Evolutionary conservation across 2,329 filamentous ascomycete genomes (phyloP), one percentile per base, ranked within the genome.

Genomic region (Macroventuria anomochaeta): DNA sequence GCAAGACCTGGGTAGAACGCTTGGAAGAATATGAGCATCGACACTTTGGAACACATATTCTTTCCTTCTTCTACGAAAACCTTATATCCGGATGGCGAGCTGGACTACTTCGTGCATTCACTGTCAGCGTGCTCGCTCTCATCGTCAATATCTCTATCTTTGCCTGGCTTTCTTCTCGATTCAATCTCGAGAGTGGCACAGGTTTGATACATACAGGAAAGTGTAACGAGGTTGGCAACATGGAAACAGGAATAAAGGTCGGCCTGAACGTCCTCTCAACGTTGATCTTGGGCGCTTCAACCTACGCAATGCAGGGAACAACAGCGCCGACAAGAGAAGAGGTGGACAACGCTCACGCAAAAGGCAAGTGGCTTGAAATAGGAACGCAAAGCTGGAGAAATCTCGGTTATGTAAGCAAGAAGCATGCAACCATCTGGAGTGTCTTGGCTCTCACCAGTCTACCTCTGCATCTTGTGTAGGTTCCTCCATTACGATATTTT

Each of bases 201-300:
- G 55, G 52, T 6, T 18, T 44, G 1, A 36, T 65, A 28, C 63
- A 50, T 34, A 47, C 53, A 2, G 67, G 66, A 2, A 54, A 58
- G 12, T 73, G 72, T 36, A 41, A 37, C 0, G 51, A 49, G 7
- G 26, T 62, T 7, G 25, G 42, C 5, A 26, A 23, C 8, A 21
- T 60, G 11, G 61, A 60, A 34, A 55, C 46, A 1, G 53, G 41
- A 8, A 54, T 80, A 1, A 81, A 84, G 66, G 62, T 82, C 13
- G 56, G 47, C 1, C 28, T 84, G 60, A 84, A 84, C 65, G 55
- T 74, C 0, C 63, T 81, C 20, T 75, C 75, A n/a, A 65, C 62
- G 2, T 36, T 63, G 23, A 48, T 67, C 2, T 38, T 67, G 3
- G 55, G 50, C 7, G 61, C 64, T 28, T 61, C 56, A 3, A 65